A percentile compares a stretch with the other conserved stretches of the same genome.
Evolutionary conservation across 768 basidiomycete species (phyloP).

Genomic region (Pleurotus pulmonarius): DNA sequence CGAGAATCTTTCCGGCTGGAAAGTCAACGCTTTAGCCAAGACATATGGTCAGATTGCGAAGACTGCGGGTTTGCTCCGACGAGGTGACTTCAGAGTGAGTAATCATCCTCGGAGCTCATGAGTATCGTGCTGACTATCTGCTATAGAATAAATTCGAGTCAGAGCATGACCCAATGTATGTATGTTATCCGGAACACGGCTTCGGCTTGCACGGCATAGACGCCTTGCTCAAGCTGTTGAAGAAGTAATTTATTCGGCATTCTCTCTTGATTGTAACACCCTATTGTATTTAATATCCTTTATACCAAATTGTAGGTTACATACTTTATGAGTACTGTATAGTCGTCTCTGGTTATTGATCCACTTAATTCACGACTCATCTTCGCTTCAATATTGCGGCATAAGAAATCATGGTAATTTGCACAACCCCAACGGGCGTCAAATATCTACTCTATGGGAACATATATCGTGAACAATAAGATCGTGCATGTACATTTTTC

Average conservation of each 20-base stretch:
- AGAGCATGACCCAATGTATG: slow-evolving; percentile 39
- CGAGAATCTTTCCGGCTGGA: slow-evolving; percentile 45
- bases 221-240: slow-evolving; percentile 34
- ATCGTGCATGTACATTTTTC: too few relatives aligned
- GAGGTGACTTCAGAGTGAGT: slow-evolving; percentile 43
- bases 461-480: too few relatives aligned
- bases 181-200: slow-evolving; percentile 46
- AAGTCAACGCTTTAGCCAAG: slow-evolving; percentile 38
- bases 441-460: too few relatives aligned
- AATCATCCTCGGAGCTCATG: too few relatives aligned
- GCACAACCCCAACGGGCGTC: too few relatives aligned
- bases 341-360: too few relatives aligned
- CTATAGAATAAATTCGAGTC: slow-evolving; percentile 43
- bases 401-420: too few relatives aligned
- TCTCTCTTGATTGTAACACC: background rate
- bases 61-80: slow-evolving; percentile 33
- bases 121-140: background rate
- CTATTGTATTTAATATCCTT: too few relatives aligned
- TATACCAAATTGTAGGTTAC: too few relatives aligned
- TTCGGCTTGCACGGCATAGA: slow-evolving; percentile 45
- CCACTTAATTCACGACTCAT: too few relatives aligned
- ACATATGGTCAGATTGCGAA: slow-evolving; percentile 38
- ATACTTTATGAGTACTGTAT: too few relatives aligned
- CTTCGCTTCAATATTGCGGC: too few relatives aligned
- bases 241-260: slow-evolving; percentile 21